Base-by-base conservation (phyloP, 2,329 filamentous ascomycete genomes). In the Colletotrichum plurivorum region DNA sequence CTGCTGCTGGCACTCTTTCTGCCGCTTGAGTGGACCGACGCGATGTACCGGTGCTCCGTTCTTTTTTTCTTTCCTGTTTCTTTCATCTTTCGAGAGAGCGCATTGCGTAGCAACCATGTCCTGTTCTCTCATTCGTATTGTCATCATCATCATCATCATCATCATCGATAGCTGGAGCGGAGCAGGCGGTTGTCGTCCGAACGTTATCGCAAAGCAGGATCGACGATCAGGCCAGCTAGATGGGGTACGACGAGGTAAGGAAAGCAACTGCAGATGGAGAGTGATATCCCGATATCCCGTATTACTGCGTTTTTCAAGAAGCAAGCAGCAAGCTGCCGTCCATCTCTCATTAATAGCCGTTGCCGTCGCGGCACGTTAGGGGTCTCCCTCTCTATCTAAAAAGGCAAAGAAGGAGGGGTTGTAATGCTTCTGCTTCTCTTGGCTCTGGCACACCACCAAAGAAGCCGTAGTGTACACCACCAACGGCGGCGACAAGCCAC, bases 1-100 rank as follows among this genome's bases (percentile, higher is more conserved):
- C 51, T 60, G 67, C 15, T 15, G n/a, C 8, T 56, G 51, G 41
- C 22, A 54, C 31, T 55, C 51, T 69, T 45, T 59, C 48, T 63
- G 58, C 16, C 56, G 51, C 64, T 52, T 8, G 25, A 63, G 61
- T 68, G 65, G 48, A 48, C 54, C 61, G 45, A 25, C 64, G 31
- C 31, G 54, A 57, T 45, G 52, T 57, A 67, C 64, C 58, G 43
- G 43, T 20, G 49, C 41, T 5, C 43, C 18, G 56, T 45, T 7
- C 27, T 46, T 55, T 41, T 53, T 5, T 52, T 63, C 15, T 25
- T 25, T 3, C 58, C 27, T 51, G 36, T 36, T 51, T 49, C n/a
- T 41, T 46, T 48, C 59, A 15, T 15, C 45, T 18, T 53, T 22
- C 46, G 31, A 18, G 12, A 25, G 20, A 20, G 39, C 10, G 13